Percentiles rank a stretch among this genome's conserved stretches.
phyloP scores from a whole-genome alignment of 2,329 filamentous ascomycete species.

The Botrytis deweyae region DNA sequence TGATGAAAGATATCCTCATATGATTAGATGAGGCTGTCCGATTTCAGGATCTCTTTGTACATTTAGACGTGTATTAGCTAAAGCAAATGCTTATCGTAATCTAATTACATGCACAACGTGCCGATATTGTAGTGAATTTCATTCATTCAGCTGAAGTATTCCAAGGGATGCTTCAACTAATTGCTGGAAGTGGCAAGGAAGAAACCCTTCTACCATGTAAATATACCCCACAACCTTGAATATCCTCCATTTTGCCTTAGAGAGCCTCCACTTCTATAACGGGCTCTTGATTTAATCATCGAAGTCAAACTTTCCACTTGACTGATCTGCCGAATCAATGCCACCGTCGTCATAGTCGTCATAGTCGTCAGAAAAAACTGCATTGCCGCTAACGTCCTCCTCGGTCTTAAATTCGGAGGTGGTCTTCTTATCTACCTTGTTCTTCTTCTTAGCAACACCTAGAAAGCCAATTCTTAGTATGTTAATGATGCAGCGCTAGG shows the following conservation, averaged over 20 bases:
- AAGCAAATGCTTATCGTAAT: not conserved
- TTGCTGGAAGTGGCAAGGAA: not conserved
- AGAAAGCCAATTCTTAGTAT: not conserved
- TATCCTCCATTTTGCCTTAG: not conserved
- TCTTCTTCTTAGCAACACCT: not conserved
- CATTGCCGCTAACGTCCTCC: not conserved
- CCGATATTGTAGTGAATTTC: not conserved
- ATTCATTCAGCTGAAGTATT: not conserved
- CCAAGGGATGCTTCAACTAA: not conserved
- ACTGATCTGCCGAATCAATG: not conserved
- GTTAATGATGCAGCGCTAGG: not conserved
- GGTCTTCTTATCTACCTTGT: not conserved
- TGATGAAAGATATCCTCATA: not conserved
- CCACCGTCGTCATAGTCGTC: fast-evolving
- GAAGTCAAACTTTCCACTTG: fast-evolving
- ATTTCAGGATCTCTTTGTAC: not conserved
- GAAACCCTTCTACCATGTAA: not conserved
- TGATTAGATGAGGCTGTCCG: not conserved
- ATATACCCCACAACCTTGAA: not conserved
- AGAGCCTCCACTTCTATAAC: fast-evolving
- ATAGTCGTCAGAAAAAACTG: fast-evolving
- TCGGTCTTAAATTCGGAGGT: not conserved
- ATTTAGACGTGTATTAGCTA: not conserved
- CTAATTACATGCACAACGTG: not conserved
- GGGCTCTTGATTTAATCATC: not conserved